These are phyloP conservation scores for Gloeostereum incarnatum DNA, from an alignment of 768 basidiomycete species.

Conservation along the genomic window DNA sequence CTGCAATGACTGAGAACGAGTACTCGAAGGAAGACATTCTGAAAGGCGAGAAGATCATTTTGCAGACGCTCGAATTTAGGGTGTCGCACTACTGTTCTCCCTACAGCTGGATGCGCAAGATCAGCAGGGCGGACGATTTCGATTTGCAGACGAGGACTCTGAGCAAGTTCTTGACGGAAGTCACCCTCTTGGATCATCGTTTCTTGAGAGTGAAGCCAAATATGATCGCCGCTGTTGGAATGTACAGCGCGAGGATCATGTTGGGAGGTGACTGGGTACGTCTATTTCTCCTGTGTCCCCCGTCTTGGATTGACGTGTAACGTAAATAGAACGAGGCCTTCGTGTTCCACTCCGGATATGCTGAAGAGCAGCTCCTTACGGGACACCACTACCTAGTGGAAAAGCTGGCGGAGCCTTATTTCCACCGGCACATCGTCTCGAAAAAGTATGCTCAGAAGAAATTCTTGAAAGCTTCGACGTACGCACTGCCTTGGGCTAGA, in stretches of 20 bases:
- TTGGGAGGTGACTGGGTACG: constrained; percentile 94
- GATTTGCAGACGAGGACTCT: constrained; percentile 96
- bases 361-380: constrained; percentile 76
- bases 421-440: constrained; percentile 81
- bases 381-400: constrained; percentile 80
- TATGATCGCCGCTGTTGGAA: constrained; percentile 89
- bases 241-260: constrained; percentile 96
- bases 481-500: constrained; percentile 70
- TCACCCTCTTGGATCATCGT: constrained; percentile 85
- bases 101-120: constrained; percentile 97
- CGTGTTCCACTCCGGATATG: constrained; percentile 87
- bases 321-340: constrained; percentile 90
- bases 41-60: constrained; percentile 94
- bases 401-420: constrained; percentile 71
- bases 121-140: constrained; percentile 98
- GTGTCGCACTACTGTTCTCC: constrained; percentile 98
- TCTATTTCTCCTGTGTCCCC: constrained; percentile 26
- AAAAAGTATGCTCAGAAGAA: constrained; percentile 98
- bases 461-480: constrained; percentile 86
- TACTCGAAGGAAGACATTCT: constrained; percentile 94
- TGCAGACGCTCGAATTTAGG: constrained; percentile 92
- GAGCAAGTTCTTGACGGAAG: constrained; percentile 96
- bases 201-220: constrained; percentile 93
- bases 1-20: constrained; percentile 94
- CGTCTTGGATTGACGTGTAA: no score